A percentile compares a stretch with the other conserved stretches of the same genome.
Conservation (phyloP, 257 asterid genomes). For the Nicotiana sylvestris region DNA sequence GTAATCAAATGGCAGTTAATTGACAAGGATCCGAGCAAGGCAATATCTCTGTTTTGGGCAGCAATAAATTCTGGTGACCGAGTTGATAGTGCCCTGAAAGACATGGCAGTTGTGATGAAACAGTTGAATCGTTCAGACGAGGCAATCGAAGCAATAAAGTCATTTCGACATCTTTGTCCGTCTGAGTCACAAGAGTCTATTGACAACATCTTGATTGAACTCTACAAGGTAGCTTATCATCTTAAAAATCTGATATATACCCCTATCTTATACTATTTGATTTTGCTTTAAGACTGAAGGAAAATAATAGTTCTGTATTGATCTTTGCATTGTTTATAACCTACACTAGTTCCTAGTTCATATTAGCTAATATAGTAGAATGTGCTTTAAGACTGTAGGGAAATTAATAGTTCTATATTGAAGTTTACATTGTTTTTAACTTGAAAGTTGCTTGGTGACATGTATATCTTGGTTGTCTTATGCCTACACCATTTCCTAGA, state of each 20-base stretch:
- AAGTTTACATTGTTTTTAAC: background rate
- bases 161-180: conserved; percentile 92
- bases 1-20: conserved; percentile 24
- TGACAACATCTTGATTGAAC: conserved; percentile 77
- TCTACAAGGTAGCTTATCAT: conserved; percentile 53
- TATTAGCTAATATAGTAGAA: background rate
- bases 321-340: background rate
- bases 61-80: conserved; percentile 93
- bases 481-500: background rate
- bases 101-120: conserved; percentile 95
- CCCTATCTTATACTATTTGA: background rate
- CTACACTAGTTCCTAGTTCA: background rate
- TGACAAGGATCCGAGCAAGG: conserved; percentile 68
- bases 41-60: conserved; percentile 88
- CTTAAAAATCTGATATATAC: background rate
- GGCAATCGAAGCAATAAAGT: conserved; percentile 92
- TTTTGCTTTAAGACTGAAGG: background rate
- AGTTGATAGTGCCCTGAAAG: conserved; percentile 89
- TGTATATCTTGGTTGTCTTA: background rate
- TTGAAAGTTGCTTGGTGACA: background rate
- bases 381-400: background rate
- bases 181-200: conserved; percentile 77
- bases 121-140: conserved; percentile 81
- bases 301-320: background rate
- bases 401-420: background rate